Base-by-base conservation (phyloP, 2,329 filamentous ascomycete species). In the Dothideomycetes sp. region DNA sequence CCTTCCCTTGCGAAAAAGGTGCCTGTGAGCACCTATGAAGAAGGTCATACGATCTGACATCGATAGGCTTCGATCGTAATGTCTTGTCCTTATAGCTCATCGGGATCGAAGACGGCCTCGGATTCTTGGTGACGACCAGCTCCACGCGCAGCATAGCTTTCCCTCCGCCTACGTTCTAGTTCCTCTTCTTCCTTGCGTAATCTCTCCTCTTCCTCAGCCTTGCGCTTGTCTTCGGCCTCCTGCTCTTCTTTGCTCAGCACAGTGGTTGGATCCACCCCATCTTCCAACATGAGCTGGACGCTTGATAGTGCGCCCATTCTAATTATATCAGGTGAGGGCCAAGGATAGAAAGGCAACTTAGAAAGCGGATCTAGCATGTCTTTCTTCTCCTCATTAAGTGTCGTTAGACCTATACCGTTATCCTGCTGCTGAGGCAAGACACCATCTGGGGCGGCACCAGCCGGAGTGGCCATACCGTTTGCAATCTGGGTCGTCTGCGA, bases 321-420 rank as follows among this genome's bases (percentile, higher is more conserved):
- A 46, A 91, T 84, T 43, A 77, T 72, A 22, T 80, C 75, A 46
- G 84, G 77, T 19, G 66, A 68, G 1, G 84, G 84, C 84, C 84
- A 93, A 1, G 85, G 84, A 34, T 77, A 70, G 63, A 87, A 93
- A 29, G 71, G 54, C 33, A 61, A 65, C 8, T 72, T 69, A 7
- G 69, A 68, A 14, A 70, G 58, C 0, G 75, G 72, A 51, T 81
- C 77, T 34, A 70, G 50, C 49, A 54, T 62, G 34, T 53, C 51
- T 32, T 56, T 52, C 29, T 64, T 59, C 19, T 57, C 51, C 3
- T 54, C 49, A 4, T 56, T 57, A 18, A 62, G 56, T 18, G 51
- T 39, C 18, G 32, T 7, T 11, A 32, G 27, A 17, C 40, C 47
- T 4, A 46, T 40, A 15, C 38, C 42, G 12, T 38, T 31, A 3